Conservation (phyloP, 345 rosid genomes). For the Abelmoschus esculentus region DNA sequence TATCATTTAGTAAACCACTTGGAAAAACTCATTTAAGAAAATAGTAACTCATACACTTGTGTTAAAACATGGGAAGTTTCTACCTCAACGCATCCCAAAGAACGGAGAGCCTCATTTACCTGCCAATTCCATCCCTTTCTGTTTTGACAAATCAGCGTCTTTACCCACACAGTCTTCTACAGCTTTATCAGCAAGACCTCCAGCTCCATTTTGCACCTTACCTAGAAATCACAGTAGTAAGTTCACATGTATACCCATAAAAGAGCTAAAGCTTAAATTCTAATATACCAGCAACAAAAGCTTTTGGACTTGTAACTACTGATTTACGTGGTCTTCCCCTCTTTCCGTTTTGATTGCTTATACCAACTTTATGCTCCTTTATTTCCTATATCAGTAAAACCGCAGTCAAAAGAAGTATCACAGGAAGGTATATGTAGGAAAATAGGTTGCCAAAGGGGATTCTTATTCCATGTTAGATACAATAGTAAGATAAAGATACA, state of each 20-base stretch:
- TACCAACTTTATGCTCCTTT: slow-evolving; percentile 17
- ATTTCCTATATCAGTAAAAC: slow-evolving; percentile 19
- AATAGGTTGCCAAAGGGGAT: not conserved
- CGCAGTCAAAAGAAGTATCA: not conserved
- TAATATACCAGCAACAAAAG: slow-evolving; percentile 29
- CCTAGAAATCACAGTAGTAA: slow-evolving; percentile 23
- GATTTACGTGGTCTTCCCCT: slow-evolving; percentile 42
- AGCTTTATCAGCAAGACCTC: slow-evolving; percentile 17
- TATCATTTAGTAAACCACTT: too few species aligned
- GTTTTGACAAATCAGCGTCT: slow-evolving; percentile 20
- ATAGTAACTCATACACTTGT: too few species aligned
- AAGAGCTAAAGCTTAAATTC: slow-evolving; percentile 5
- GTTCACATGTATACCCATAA: slow-evolving; percentile 8
- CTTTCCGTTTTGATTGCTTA: slow-evolving; percentile 33
- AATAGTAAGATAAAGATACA: not conserved
- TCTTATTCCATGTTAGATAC: not conserved
- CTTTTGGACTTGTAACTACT: slow-evolving; percentile 3
- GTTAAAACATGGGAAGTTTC: not conserved
- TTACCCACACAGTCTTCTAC: slow-evolving; percentile 16
- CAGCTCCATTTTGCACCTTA: slow-evolving; percentile 19
- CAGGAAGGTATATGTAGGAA: not conserved
- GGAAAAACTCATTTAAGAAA: too few species aligned
- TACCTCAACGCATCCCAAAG: not conserved
- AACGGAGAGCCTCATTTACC: slow-evolving; percentile 18
- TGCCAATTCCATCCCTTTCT: slow-evolving; percentile 17